These are phyloP conservation scores for Ogataea neopini DNA, from an alignment of 805 yeast genomes.

Conservation along the genomic window DNA sequence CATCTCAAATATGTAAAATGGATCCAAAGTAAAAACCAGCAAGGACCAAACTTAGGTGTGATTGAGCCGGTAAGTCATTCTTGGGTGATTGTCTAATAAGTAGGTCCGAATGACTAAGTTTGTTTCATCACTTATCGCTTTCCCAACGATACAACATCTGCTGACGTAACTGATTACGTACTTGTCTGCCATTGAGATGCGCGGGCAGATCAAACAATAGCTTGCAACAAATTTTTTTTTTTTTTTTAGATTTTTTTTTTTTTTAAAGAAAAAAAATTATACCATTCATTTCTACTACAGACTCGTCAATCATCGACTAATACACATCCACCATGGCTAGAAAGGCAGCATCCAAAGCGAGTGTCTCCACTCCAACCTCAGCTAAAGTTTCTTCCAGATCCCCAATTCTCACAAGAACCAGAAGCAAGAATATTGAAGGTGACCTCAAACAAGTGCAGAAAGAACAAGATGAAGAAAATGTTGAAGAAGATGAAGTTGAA, in stretches of 20 bases:
- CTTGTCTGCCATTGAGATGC: not conserved
- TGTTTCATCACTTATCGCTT: too few species aligned
- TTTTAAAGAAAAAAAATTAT: not conserved
- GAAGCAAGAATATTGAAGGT: slow-evolving; percentile 14
- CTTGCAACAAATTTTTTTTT: slow-evolving; percentile 4
- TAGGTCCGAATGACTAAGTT: too few species aligned
- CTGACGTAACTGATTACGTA: not conserved
- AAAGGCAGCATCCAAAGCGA: slow-evolving; percentile 4
- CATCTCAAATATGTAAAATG: not conserved
- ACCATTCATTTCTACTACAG: not conserved
- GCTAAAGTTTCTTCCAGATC: slow-evolving; percentile 23
- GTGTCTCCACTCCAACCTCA: slow-evolving; percentile 16
- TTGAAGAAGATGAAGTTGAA: slow-evolving; percentile 16
- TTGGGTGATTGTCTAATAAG: too few species aligned
- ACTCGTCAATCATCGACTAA: not conserved
- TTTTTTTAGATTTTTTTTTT: not conserved
- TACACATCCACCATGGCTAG: slow-evolving; percentile 9
- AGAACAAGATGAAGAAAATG: slow-evolving; percentile 11
- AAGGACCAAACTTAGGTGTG: too few species aligned
- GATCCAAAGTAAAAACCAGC: too few species aligned
- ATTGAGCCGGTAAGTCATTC: too few species aligned
- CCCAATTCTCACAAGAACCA: slow-evolving; percentile 27
- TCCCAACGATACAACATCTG: too few species aligned
- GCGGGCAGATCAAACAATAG: slow-evolving; percentile 6
- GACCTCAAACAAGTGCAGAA: slow-evolving; percentile 14